Evolutionary conservation across 441 rosid species (phyloP).

Genomic region (Lepidium campestre): DNA sequence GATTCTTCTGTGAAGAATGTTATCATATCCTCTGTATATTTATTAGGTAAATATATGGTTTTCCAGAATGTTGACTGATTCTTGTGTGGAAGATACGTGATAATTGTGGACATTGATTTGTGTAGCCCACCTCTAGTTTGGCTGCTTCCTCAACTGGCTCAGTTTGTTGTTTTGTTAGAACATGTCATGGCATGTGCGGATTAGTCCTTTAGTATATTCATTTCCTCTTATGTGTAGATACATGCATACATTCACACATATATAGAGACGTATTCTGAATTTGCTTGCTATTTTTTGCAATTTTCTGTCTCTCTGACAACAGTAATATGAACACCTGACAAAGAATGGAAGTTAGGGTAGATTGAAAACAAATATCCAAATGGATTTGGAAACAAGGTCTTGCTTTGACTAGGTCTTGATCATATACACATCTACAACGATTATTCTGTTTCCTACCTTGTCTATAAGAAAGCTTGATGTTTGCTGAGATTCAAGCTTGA

Average conservation of each 20-base stretch:
- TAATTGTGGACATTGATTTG: constrained; percentile 23
- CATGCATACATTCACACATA: neutral
- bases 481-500: neutral
- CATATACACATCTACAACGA: constrained; percentile 2
- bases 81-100: constrained; percentile 28
- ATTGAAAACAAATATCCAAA: constrained; percentile 5
- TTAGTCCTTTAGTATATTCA: constrained; percentile 3
- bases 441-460: neutral
- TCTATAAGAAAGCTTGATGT: neutral
- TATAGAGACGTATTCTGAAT: neutral
- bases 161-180: constrained; percentile 3
- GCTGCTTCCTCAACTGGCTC: constrained; percentile 27
- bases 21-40: neutral
- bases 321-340: constrained; percentile 4
- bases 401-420: constrained; percentile 8
- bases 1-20: neutral
- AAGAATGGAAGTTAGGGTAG: neutral
- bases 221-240: neutral
- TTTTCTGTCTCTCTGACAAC: neutral
- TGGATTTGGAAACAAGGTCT: constrained; percentile 5
- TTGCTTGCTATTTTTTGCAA: neutral
- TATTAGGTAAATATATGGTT: neutral
- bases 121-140: constrained; percentile 32
- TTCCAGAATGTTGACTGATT: constrained; percentile 29
- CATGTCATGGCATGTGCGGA: constrained; percentile 24